Percentiles rank a stretch among this genome's conserved stretches.
Evolutionary conservation across 2,329 filamentous ascomycete genomes (phyloP).

Genomic region (Mycogone perniciosa): DNA sequence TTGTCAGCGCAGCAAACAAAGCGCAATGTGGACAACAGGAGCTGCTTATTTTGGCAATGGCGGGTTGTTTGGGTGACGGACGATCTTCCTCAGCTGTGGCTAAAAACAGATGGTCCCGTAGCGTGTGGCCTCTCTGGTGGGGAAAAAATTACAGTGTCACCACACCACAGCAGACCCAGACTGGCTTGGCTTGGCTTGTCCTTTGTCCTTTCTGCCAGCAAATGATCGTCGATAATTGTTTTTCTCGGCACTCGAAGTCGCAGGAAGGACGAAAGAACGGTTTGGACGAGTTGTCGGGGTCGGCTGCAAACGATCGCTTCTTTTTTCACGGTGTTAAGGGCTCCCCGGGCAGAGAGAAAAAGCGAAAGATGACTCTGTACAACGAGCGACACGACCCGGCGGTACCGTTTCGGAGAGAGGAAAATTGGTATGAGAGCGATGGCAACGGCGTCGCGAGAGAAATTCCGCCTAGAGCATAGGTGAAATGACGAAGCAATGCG

Average conservation of each 20-base stretch:
- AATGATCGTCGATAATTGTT: background rate
- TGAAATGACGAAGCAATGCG: background rate
- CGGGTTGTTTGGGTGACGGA: conserved; percentile 13
- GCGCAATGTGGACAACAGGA: conserved; percentile 3
- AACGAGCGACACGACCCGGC: conserved; percentile 12
- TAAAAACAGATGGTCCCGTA: conserved; percentile 9
- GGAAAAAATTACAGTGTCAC: conserved; percentile 8
- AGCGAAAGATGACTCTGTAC: conserved; percentile 3
- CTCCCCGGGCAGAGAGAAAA: background rate
- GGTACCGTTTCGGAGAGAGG: conserved; percentile 10
- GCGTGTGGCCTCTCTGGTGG: background rate
- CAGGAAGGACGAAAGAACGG: background rate
- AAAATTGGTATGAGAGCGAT: conserved; percentile 1
- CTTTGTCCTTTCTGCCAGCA: background rate
- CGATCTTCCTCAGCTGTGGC: conserved; percentile 5
- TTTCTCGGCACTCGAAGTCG: background rate
- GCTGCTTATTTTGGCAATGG: conserved; percentile 3
- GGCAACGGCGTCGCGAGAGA: background rate
- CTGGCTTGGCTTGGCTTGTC: background rate
- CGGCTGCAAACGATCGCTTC: conserved; percentile 1
- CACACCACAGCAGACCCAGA: background rate
- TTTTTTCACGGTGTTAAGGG: background rate
- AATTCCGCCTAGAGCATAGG: background rate
- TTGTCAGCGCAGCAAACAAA: conserved; percentile 10
- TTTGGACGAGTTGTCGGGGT: background rate